These are phyloP conservation scores for Colletotrichum gloeosporioides DNA, from an alignment of 2,329 filamentous ascomycete genomes.

Conservation along the genomic window DNA sequence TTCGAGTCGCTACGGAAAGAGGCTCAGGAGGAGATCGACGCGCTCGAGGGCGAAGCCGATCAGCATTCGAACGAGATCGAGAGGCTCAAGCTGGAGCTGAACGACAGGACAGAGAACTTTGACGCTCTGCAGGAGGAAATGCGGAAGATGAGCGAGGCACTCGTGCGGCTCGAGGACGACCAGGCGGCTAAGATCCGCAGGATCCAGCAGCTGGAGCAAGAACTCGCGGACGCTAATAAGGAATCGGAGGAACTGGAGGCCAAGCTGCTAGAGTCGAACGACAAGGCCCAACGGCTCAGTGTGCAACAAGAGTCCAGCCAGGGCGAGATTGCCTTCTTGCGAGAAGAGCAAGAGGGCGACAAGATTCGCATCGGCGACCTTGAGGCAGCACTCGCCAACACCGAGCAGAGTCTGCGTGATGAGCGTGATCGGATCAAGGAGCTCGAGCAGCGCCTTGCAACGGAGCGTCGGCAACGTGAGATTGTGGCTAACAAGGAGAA, in stretches of 20 bases:
- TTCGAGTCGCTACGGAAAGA: constrained; percentile 67
- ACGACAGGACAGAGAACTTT: constrained; percentile 84
- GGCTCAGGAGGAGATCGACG: constrained; percentile 70
- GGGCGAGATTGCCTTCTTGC: constrained; percentile 90
- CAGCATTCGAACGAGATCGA: constrained; percentile 74
- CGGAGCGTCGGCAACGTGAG: constrained; percentile 86
- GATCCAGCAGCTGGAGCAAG: constrained; percentile 83
- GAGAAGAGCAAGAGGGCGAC: constrained; percentile 95
- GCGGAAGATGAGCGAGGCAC: constrained; percentile 85
- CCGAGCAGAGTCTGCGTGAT: constrained; percentile 81
- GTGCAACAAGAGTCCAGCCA: constrained; percentile 94
- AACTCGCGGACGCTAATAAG: constrained; percentile 81
- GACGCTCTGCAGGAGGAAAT: constrained; percentile 92
- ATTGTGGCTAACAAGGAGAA: constrained; percentile 88
- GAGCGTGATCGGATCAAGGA: constrained; percentile 80
- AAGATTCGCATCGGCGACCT: constrained; percentile 98
- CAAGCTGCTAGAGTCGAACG: constrained; percentile 82
- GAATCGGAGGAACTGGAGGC: constrained; percentile 88
- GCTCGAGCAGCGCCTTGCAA: constrained; percentile 75
- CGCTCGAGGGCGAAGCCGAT: constrained; percentile 74
- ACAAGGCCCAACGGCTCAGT: constrained; percentile 85
- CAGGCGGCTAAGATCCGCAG: constrained; percentile 78
- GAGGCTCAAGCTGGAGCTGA: constrained; percentile 73
- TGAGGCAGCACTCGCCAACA: constrained; percentile 79
- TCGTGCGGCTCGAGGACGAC: constrained; percentile 89